A percentile compares a stretch with the other conserved stretches of the same genome.
Evolutionary conservation across 768 basidiomycete genomes (phyloP).

Genomic region (Lentinula sp.): DNA sequence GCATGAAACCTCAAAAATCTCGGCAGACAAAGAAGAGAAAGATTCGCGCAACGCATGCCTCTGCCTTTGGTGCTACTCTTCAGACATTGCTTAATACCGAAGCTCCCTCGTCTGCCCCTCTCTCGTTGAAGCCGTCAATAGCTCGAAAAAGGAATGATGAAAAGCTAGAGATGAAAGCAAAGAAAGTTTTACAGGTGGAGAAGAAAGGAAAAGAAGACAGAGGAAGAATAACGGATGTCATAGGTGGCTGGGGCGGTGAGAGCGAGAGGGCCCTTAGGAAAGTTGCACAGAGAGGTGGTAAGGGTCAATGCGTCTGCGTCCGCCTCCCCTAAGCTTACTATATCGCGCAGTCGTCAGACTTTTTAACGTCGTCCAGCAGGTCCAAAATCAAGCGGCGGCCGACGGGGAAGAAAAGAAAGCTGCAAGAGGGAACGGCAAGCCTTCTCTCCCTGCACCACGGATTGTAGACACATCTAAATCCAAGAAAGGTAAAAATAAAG

Average conservation of each 20-base stretch:
- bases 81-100: constrained; percentile 68
- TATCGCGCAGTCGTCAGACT: constrained; percentile 61
- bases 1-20: constrained; percentile 55
- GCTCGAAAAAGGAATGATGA: constrained; percentile 66
- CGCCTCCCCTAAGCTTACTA: background rate
- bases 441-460: constrained; percentile 61
- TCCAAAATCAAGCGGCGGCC: constrained; percentile 51
- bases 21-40: constrained; percentile 80
- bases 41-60: constrained; percentile 69
- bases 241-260: constrained; percentile 87
- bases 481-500: constrained; percentile 48
- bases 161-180: constrained; percentile 67
- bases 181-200: constrained; percentile 64
- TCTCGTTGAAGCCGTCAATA: constrained; percentile 76
- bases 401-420: constrained; percentile 55
- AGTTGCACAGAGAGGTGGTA: constrained; percentile 83
- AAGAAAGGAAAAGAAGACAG: constrained; percentile 71
- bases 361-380: constrained; percentile 83
- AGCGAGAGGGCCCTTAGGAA: constrained; percentile 72
- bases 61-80: constrained; percentile 70
- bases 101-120: constrained; percentile 61
- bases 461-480: constrained; percentile 41
- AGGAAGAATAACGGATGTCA: constrained; percentile 60
- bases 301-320: constrained; percentile 13
- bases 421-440: constrained; percentile 65